Base-by-base conservation (phyloP, 2,329 filamentous ascomycete genomes). In the Rhynchosporium agropyri region DNA sequence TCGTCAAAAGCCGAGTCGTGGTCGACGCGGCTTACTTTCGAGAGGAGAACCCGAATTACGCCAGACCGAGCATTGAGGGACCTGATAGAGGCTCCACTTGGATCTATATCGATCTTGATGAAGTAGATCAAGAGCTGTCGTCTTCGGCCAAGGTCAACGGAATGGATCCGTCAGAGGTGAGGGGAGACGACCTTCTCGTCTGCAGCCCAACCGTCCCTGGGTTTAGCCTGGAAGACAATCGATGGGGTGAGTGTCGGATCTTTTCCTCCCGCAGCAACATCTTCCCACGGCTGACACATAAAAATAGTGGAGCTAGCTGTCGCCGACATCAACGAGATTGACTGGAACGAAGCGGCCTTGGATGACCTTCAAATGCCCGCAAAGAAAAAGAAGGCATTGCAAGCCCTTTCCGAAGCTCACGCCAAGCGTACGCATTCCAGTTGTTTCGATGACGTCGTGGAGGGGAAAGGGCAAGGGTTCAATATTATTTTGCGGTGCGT, bases 1-100 rank as follows among this genome's bases (percentile, higher is more conserved):
- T 56, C 58, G 59, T 74, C 54, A 56, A 71, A 40, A 68, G 69
- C 58, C 64, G 65, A 63, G 67, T 75, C 58, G 71, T 75, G 56
- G 60, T 74, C 40, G 67, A 74, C 67, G 63, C 70, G 20, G 62
- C 61, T 49, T 68, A 64, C 53, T 74, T 74, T 63, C 63, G 62
- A 58, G 67, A 71, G 56, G 67, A 36, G 40, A 72, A 73, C 60
- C 69, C 69, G 12, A 71, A 71, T 61, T 71, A 72, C n/a, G 6
- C 61, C 42, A 68, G 60, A 63, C 62, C 62, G 42, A 50, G 55
- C 20, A 59, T 58, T 15, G 36, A 62, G 49, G 20, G 20, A n/a
- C 36, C 49, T 13, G 49, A 51, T 20, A 48, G 36, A 6, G 55
- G 40, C 40, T 36, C 55, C 29, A 5, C 28, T 40, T 13, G 40